Percentiles rank a stretch among this genome's conserved stretches.
These are phyloP conservation scores for Wilcoxina mikolae DNA, from an alignment of 495 filamentous ascomycete species.

Conservation along the genomic window DNA sequence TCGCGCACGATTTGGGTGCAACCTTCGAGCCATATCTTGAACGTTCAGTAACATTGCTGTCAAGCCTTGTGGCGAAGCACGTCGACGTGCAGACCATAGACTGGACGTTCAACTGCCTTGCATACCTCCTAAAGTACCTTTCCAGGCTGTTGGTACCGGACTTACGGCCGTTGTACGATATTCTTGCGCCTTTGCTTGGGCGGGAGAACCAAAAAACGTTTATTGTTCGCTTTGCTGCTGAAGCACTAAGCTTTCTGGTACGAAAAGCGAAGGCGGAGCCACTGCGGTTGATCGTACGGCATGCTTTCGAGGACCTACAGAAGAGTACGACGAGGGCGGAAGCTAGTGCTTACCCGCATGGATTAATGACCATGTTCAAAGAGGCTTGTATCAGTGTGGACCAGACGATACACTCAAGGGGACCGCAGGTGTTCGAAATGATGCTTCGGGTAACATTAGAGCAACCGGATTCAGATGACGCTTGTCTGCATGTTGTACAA, in stretches of 20 bases:
- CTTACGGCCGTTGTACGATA: constrained; percentile 63
- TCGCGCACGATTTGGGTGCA: constrained; percentile 80
- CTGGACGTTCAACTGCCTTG: constrained; percentile 89
- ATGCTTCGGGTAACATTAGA: constrained; percentile 33
- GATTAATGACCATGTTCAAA: constrained; percentile 76
- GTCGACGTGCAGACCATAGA: constrained; percentile 38
- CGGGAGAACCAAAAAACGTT: constrained; percentile 65
- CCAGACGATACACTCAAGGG: constrained; percentile 64
- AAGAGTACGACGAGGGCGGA: constrained; percentile 32
- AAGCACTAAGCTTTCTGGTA: constrained; percentile 85
- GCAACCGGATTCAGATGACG: constrained; percentile 3
- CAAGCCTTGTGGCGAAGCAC: constrained; percentile 47
- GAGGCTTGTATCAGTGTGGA: constrained; percentile 60
- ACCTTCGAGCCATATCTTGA: constrained; percentile 79
- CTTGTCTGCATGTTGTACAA: constrained; percentile 47
- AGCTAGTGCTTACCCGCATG: constrained; percentile 55
- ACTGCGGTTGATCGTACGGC: constrained; percentile 50
- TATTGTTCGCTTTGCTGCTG: constrained; percentile 79
- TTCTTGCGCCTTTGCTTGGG: constrained; percentile 75
- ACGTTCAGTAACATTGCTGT: constrained; percentile 51
- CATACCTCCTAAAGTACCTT: constrained; percentile 94
- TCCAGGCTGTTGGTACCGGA: constrained; percentile 73
- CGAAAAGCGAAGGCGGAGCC: constrained; percentile 73
- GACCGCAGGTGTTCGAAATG: constrained; percentile 49
- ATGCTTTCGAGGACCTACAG: constrained; percentile 52